Evolutionary conservation across 805 yeast species (phyloP), one percentile per base, ranked within the genome.

Genomic region (Candida boleticola): DNA sequence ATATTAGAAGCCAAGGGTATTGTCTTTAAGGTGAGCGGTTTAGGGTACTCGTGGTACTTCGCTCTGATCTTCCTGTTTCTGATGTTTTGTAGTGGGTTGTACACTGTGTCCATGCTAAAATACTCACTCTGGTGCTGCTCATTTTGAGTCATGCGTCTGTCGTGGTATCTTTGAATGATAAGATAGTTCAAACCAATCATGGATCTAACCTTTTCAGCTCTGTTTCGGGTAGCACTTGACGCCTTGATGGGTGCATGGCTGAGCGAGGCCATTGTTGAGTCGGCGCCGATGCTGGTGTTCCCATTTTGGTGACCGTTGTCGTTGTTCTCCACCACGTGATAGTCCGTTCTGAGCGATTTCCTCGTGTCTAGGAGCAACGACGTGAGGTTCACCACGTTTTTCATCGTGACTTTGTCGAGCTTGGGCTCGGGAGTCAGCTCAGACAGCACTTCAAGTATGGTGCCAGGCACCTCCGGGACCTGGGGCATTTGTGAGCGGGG

Each of bases 81-180:
- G 21, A 89, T 79, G n/a, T 82, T 74, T 60, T 87, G 96, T 34
- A 89, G 64, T 3, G 96, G 96, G 55, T 89, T 89, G 66, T 82
- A 89, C 3, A 77, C 74, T 2, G 83, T 86, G 42, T 82, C 88
- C 2, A 84, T 75, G 2, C 77, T 78, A 2, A 70, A 73, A 47
- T 75, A 73, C 2, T 35, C 26, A 23, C 36, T 43, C 14, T 14
- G 21, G 5, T 14, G 16, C 0, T 55, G 54, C 2, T 43, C 46
- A 14, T 46, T 43, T 13, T 17, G 18, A 13, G 21, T 54, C 56
- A 2, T 38, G 21, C 3, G 50, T 46, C 52, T 47, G 7, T 61
- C 63, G 27, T 71, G 63, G 20, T 65, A 62, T 43, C 73, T 60
- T 47, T 74, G 79, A 22, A 81, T 46, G 39, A 71, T 64, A 13